Conservation (phyloP, 2,329 filamentous ascomycete genomes). For the Helminthosporium solani region DNA sequence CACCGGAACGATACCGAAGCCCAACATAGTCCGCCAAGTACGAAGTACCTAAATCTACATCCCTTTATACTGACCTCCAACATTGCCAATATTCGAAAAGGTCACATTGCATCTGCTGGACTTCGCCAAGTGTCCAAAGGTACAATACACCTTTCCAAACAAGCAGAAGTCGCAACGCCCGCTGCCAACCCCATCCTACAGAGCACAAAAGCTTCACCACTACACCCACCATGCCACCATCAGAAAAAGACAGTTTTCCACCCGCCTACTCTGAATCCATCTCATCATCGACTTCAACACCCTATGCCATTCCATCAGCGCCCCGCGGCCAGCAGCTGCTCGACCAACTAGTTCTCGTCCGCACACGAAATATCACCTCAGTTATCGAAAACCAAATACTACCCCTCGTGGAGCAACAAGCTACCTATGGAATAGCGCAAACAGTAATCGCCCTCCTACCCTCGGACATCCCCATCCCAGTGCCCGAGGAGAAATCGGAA, state of each 20-base stretch:
- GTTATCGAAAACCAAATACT: conserved; percentile 45
- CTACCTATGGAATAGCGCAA: conserved; percentile 45
- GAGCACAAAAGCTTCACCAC: neutral
- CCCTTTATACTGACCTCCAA: no score
- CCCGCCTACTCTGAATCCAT: conserved; percentile 31
- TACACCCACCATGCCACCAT: neutral
- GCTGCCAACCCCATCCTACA: no score
- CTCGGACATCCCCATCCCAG: conserved; percentile 39
- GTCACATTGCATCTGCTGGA: no score
- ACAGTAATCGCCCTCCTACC: conserved; percentile 49
- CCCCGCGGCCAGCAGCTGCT: conserved; percentile 33
- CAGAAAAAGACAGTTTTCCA: conserved; percentile 15
- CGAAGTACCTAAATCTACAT: no score
- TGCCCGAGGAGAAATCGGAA: conserved; percentile 27
- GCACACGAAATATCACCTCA: conserved; percentile 43
- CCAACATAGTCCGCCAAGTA: no score
- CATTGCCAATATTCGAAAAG: no score
- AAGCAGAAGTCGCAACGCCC: no score
- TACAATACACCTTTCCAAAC: no score
- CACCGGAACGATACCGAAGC: no score
- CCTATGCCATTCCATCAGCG: conserved; percentile 10
- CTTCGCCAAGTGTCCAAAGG: no score
- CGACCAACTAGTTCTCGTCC: conserved; percentile 41
- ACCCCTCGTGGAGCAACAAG: conserved; percentile 44
- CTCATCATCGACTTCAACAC: neutral